Conservation (phyloP, 306 rosid species). For the Quercus engelmannii region DNA sequence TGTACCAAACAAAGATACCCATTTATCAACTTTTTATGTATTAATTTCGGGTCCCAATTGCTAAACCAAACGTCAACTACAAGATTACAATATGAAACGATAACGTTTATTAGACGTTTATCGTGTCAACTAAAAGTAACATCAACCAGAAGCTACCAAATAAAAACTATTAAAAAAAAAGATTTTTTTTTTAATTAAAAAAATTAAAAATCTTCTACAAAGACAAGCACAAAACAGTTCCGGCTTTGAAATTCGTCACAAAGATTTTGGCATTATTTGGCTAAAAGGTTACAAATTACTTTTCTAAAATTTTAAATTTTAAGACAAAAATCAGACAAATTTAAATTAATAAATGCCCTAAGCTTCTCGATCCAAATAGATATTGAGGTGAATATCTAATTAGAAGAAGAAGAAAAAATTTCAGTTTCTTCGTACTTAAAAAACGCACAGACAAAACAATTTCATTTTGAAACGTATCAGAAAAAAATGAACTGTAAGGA, state of each 20-base stretch:
- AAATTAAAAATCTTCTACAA: too few species aligned
- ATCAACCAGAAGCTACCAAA: too few species aligned
- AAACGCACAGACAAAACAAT: background rate
- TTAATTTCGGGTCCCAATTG: background rate
- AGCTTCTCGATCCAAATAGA: constrained; percentile 16
- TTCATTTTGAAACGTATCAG: background rate
- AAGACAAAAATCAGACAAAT: background rate
- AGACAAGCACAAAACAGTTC: background rate
- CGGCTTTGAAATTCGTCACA: background rate
- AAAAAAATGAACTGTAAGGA: constrained; percentile 1
- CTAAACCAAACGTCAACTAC: too few species aligned
- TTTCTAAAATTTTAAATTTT: background rate
- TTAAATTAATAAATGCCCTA: background rate
- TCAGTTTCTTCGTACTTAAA: background rate
- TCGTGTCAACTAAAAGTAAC: too few species aligned
- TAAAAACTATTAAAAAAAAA: background rate
- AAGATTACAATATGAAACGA: too few species aligned
- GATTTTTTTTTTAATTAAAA: background rate
- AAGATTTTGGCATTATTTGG: background rate
- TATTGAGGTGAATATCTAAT: background rate
- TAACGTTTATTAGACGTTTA: too few species aligned
- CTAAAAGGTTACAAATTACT: background rate
- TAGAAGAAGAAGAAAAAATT: too few species aligned
- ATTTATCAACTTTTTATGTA: background rate
- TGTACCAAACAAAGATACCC: background rate